Percentiles rank a stretch among this genome's conserved stretches.
Conservation (phyloP, 2,329 filamentous ascomycete species). For the Pseudogymnoascus verrucosus region DNA sequence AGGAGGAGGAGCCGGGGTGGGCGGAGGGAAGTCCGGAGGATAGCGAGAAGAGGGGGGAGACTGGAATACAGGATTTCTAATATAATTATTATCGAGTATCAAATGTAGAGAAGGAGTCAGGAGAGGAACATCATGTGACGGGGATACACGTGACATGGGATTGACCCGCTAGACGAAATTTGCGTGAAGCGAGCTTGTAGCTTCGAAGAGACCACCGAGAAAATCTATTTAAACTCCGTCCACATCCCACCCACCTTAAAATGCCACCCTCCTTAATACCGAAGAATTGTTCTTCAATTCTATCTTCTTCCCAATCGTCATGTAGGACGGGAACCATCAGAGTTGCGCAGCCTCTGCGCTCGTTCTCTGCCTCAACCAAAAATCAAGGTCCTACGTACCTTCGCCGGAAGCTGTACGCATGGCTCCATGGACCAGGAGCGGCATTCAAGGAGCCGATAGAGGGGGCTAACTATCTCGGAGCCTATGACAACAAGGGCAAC, state of each 20-base stretch:
- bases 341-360: slow-evolving; percentile 18
- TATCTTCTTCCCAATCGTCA: slow-evolving; percentile 1
- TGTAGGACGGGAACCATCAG: slow-evolving; percentile 7
- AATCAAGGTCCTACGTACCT: slow-evolving; percentile 22
- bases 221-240: slow-evolving; percentile 5
- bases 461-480: slow-evolving; percentile 27
- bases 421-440: slow-evolving; percentile 24
- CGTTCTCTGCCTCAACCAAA: slow-evolving; percentile 26
- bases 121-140: background rate
- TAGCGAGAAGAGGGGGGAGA: slow-evolving; percentile 22
- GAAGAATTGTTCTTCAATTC: slow-evolving; percentile 3
- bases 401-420: slow-evolving; percentile 23
- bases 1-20: slow-evolving; percentile 29
- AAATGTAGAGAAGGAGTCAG: background rate
- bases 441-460: slow-evolving; percentile 22
- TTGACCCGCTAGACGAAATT: background rate
- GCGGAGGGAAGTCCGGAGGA: slow-evolving; percentile 12
- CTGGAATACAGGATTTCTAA: slow-evolving; percentile 29
- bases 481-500: slow-evolving; percentile 24
- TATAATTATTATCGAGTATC: background rate
- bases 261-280: slow-evolving; percentile 7
- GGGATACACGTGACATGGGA: background rate
- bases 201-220: slow-evolving; percentile 3
- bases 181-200: slow-evolving; percentile 8
- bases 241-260: background rate